Evolutionary conservation across 176 grass and related monocot genomes (phyloP).

Genomic region (Carex littledalei): DNA sequence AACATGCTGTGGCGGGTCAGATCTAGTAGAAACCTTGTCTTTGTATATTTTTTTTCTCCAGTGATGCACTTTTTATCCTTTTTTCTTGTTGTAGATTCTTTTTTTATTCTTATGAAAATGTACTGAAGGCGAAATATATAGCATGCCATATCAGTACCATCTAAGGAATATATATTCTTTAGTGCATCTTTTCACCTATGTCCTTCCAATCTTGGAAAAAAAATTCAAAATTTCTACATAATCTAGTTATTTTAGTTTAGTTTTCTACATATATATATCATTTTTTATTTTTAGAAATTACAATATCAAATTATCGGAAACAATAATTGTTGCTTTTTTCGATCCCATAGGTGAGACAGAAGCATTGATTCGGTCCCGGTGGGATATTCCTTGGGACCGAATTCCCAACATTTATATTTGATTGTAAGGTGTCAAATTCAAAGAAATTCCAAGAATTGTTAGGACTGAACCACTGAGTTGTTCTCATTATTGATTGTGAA

Average conservation of each 20-base stretch:
- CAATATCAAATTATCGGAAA: no score
- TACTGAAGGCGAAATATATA: not conserved
- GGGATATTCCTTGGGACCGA: no score
- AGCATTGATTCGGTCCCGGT: no score
- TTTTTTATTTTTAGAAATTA: no score
- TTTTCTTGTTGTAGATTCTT: not conserved
- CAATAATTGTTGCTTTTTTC: no score
- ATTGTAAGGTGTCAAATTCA: no score
- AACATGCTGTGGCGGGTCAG: not conserved
- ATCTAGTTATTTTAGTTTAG: not conserved
- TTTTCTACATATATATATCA: not conserved
- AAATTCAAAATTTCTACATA: not conserved
- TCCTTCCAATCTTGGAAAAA: not conserved
- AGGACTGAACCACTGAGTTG: no score
- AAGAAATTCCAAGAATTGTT: no score
- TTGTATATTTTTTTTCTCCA: not conserved
- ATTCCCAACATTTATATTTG: no score
- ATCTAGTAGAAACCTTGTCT: not conserved
- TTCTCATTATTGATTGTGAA: no score
- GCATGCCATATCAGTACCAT: not conserved
- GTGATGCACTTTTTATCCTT: not conserved
- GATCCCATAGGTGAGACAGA: no score
- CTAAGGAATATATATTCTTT: not conserved
- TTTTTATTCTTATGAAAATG: not conserved
- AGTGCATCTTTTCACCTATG: not conserved